Evolutionary conservation across 192 early-diverging fungal species (phyloP).

Genomic region (Coemansia sp.): DNA sequence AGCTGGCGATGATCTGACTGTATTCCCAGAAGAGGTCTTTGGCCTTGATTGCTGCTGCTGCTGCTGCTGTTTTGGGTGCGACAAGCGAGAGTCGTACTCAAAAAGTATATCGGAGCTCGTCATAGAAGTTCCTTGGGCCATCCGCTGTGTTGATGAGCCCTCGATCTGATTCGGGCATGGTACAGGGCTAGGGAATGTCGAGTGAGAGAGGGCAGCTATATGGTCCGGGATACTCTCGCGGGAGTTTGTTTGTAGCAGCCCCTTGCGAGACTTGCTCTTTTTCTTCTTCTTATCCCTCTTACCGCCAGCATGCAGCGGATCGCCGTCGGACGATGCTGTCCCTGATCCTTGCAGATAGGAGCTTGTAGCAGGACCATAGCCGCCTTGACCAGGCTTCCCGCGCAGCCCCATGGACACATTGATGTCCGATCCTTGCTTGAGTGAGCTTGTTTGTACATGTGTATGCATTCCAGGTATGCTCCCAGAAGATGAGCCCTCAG

Average conservation of each 20-base stretch:
- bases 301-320: constrained; percentile 6
- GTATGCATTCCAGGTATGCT: constrained; percentile 15
- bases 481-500: background rate
- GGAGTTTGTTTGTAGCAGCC: constrained; percentile 33
- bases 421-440: constrained; percentile 14
- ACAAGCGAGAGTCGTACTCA: constrained; percentile 11
- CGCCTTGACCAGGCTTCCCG: background rate
- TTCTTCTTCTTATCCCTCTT: constrained; percentile 18
- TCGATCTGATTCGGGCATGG: constrained; percentile 33
- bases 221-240: constrained; percentile 52
- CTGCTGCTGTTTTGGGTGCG: constrained; percentile 4
- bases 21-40: constrained; percentile 37
- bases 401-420: background rate
- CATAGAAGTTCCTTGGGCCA: constrained; percentile 4
- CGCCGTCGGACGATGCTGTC: constrained; percentile 6
- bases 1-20: constrained; percentile 5
- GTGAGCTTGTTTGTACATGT: constrained; percentile 9
- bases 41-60: constrained; percentile 30
- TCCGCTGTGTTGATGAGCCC: constrained; percentile 24
- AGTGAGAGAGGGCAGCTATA: constrained; percentile 51
- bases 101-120: background rate
- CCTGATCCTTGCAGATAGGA: constrained; percentile 5
- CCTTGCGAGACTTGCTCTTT: constrained; percentile 27
- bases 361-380: background rate
- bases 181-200: constrained; percentile 49